phyloP scores from a whole-genome alignment of 2,329 filamentous ascomycete species.

The Pseudogymnoascus sp. region DNA sequence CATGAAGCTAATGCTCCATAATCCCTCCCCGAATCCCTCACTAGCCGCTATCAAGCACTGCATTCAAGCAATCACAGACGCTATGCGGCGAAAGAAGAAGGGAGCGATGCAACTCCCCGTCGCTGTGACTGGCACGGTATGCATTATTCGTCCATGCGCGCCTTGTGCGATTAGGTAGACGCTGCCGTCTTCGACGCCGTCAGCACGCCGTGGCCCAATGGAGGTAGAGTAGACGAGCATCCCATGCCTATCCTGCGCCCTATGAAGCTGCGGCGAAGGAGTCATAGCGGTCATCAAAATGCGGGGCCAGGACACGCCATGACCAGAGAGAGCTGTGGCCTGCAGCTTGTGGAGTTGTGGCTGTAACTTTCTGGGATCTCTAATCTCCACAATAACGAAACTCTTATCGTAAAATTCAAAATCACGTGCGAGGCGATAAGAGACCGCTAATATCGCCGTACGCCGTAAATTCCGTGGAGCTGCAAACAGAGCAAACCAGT shows the following conservation, averaged over 20 bases:
- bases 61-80: background rate
- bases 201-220: background rate
- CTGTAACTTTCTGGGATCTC: background rate
- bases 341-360: background rate
- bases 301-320: background rate
- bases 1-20: background rate
- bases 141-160: background rate
- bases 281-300: background rate
- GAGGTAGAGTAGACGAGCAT: background rate
- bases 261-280: background rate
- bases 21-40: background rate
- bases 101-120: background rate
- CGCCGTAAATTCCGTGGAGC: background rate
- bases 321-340: background rate
- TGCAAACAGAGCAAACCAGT: background rate
- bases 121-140: background rate
- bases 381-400: background rate
- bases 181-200: background rate
- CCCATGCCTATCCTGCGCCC: background rate
- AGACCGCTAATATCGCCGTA: background rate
- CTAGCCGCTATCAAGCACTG: background rate
- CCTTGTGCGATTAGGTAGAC: background rate
- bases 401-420: background rate
- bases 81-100: background rate
- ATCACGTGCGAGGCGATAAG: background rate